Base-by-base conservation (phyloP, 148 eudicot genomes). In the Vaccinium vitisidaea region DNA sequence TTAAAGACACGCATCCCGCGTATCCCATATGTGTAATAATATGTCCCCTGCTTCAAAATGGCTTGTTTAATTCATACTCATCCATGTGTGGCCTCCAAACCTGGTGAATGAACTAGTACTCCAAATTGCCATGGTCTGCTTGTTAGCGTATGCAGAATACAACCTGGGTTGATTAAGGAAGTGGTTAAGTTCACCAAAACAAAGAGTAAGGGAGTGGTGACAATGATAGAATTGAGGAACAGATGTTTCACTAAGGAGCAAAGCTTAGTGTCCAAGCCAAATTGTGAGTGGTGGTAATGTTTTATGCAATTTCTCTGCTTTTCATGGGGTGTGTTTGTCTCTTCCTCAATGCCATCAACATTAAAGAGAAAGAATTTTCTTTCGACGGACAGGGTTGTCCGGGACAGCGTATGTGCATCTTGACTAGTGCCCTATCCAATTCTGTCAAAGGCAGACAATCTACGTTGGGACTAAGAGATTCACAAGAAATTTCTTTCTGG, bases 241-340 rank as follows among this genome's bases (percentile, higher is more conserved):
- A 58, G 9, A 63, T 81, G 74, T 81, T 32, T 58, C 16, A 32
- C 30, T 13, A 1, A 36, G 80, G 70, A 21, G 73, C 84, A 82
- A 52, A 52, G 16, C 82, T 81, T 85, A 49, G 81, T 85, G 87
- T 81, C 87, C 81, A 85, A 71, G 75, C 53, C 77, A 81, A 74
- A 73, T 75, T 59, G n/a, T 73, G 77, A 69, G 61, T 54, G 59
- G 73, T 30, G 84, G 46, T 23, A 55, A 18, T 75, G 56, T 32
- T 56, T n/a, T 30, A 13, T 75, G 87, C 36, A 53, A 63, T 70
- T 69, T 67, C 43, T 48, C 30, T 82, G 39, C 88, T 86, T 83
- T 86, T 55, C 39, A 71, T 39, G 85, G 85, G 59, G 59, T 77
- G 82, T 82, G 70, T 50, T 86, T 77, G 85, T 86, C 84, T 78